Evolutionary conservation across 2,329 filamentous ascomycete species (phyloP).

Genomic region (Nectriaceae sp.): DNA sequence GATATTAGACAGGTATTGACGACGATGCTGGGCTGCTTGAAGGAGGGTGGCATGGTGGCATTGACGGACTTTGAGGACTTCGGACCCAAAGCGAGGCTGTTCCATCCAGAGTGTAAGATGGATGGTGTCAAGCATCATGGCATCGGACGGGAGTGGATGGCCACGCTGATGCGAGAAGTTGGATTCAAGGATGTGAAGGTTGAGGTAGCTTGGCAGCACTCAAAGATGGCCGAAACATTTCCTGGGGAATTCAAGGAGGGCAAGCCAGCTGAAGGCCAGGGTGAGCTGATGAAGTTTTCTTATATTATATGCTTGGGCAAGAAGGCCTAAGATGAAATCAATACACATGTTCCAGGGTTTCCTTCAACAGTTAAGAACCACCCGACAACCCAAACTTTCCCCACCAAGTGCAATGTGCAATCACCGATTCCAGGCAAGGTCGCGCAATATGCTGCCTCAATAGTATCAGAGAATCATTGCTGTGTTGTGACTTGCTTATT

Average conservation of each 20-base stretch:
- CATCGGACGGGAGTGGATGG: conserved; percentile 39
- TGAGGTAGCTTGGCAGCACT: conserved; percentile 48
- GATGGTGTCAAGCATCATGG: conserved; percentile 57
- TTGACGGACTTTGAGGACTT: conserved; percentile 61
- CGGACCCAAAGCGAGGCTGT: conserved; percentile 50
- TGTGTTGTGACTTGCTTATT: too few relatives aligned
- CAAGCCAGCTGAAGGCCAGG: conserved; percentile 28
- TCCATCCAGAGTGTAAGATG: conserved; percentile 55
- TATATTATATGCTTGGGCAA: conserved; percentile 40
- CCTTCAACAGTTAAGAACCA: too few relatives aligned
- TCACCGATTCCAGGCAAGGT: too few relatives aligned
- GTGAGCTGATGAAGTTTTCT: conserved; percentile 37
- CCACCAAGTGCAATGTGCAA: too few relatives aligned
- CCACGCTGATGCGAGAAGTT: conserved; percentile 45
- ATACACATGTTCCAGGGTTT: too few relatives aligned
- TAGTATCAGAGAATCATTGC: too few relatives aligned
- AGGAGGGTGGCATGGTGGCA: conserved; percentile 48
- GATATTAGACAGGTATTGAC: conserved; percentile 43
- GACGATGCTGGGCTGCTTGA: conserved; percentile 49
- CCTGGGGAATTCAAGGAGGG: conserved; percentile 41
- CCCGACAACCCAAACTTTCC: too few relatives aligned
- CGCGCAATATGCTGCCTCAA: too few relatives aligned
- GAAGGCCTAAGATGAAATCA: conserved; percentile 15
- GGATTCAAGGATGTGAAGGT: conserved; percentile 44
- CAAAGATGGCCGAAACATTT: conserved; percentile 51